Evolutionary conservation across 768 basidiomycete species (phyloP), one percentile per base, ranked within the genome.

Genomic region (Tremella mesenterica): DNA sequence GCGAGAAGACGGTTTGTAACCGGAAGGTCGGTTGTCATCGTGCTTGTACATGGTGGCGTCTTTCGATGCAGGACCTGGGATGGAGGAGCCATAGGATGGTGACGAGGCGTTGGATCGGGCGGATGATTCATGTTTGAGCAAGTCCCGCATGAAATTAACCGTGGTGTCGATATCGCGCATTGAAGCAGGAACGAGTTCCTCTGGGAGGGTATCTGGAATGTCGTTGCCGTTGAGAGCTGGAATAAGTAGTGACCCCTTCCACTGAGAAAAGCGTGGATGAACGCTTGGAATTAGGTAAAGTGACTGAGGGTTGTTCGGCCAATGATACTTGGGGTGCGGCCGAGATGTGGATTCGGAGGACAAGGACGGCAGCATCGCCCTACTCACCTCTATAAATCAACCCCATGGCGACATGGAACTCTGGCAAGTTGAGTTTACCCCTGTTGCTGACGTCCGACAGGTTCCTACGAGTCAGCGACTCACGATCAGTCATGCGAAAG

Each of bases 381-480:
- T 57, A 25, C 87, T 63, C 76, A 96, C 93, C 80, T 68, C 95
- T 84, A 75, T 91, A 96, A 66, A 99, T 97, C 50, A 97, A 77
- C 48, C 88, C 90, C 93, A 99, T 99, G 0, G 95, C 95, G 54
- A 96, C 87, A 70, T 97, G 90, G 71, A 99, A 99, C 71, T 97
- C 95, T 13, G 88, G 85, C 25, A 93, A 77, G 62, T 95, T 96
- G 44, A 97, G 81, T 73, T 91, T 95, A 21, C 95, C 95, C 21
- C 90, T 84, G 74, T 97, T 89, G 56, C 92, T 86, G 33, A 81
- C 80, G 73, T 99, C 95, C 18, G 92, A 88, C 5, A 97, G 80
- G 13, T 82, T 84, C 93, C 91, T 96, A 55, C 20, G n/a, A 8
- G 36, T 58, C 47, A 64, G 54, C 50, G 2, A 2, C 1, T 10